Percentiles rank a stretch among this genome's conserved stretches.
phyloP scores from a whole-genome alignment of 805 yeast genomes.

The Priceomyces fermenticarens region DNA sequence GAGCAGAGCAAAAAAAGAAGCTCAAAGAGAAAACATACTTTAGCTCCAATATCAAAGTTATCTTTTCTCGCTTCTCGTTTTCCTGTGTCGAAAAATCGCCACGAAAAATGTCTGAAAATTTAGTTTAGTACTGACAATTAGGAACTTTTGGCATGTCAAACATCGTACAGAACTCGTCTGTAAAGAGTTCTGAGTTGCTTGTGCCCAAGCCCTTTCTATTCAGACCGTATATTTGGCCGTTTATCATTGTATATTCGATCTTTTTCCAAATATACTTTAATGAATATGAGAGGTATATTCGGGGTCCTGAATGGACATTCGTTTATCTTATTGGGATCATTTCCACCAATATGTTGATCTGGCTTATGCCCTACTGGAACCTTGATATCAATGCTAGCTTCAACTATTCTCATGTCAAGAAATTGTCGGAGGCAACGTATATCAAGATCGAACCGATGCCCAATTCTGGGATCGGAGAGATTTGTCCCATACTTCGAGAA shows the following conservation, averaged over 20 bases:
- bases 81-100: too few relatives aligned
- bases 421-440: conserved; percentile 63
- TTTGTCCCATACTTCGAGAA: conserved; percentile 60
- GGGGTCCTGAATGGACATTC: conserved; percentile 94
- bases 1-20: too few relatives aligned
- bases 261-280: conserved; percentile 61
- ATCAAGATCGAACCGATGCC: conserved; percentile 78
- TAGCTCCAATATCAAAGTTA: too few relatives aligned
- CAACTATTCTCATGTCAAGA: conserved; percentile 56
- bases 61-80: too few relatives aligned
- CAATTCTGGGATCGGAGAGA: conserved; percentile 82
- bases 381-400: conserved; percentile 65
- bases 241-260: conserved; percentile 71
- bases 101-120: too few relatives aligned
- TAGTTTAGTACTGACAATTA: too few relatives aligned
- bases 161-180: conserved; percentile 68
- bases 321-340: conserved; percentile 74
- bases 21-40: too few relatives aligned
- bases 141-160: conserved; percentile 25
- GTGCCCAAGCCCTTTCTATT: conserved; percentile 57
- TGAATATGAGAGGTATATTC: conserved; percentile 78
- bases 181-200: conserved; percentile 70
- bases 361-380: conserved; percentile 95
- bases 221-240: conserved; percentile 83
- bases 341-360: conserved; percentile 69